These are phyloP conservation scores for Xanthoconium purpureum DNA, from an alignment of 768 basidiomycete genomes.

Conservation along the genomic window DNA sequence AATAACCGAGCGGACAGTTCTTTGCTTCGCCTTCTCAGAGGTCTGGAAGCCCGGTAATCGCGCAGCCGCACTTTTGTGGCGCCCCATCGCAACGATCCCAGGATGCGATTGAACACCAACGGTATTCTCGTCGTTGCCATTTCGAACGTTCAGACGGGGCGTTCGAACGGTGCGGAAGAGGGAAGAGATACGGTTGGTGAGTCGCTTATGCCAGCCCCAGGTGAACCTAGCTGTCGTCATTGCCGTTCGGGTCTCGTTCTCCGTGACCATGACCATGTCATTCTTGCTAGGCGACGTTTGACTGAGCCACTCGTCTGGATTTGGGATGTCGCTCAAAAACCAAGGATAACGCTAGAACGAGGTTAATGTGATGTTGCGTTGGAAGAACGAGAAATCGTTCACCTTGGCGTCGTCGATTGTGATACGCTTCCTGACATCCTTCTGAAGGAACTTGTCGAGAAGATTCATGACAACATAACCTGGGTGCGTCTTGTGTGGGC, in stretches of 20 bases:
- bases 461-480: slow-evolving; percentile 66
- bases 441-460: slow-evolving; percentile 75
- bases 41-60: slow-evolving; percentile 14
- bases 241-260: slow-evolving; percentile 74
- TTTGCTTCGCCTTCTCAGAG: slow-evolving; percentile 30
- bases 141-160: slow-evolving; percentile 10
- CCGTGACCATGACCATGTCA: slow-evolving; percentile 58
- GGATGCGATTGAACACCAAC: slow-evolving; percentile 35
- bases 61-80: slow-evolving; percentile 25
- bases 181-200: slow-evolving; percentile 45
- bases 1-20: slow-evolving; percentile 16
- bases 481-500: slow-evolving; percentile 43
- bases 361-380: background rate
- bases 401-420: slow-evolving; percentile 84
- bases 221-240: slow-evolving; percentile 64
- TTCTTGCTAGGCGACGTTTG: slow-evolving; percentile 52
- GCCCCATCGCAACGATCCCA: slow-evolving; percentile 13
- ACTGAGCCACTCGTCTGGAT: slow-evolving; percentile 68
- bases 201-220: slow-evolving; percentile 51
- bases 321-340: slow-evolving; percentile 64
- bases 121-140: slow-evolving; percentile 19
- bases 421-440: slow-evolving; percentile 71
- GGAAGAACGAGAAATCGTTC: slow-evolving; percentile 14
- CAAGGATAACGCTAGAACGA: slow-evolving; percentile 53
- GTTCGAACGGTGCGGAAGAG: slow-evolving; percentile 45